Evolutionary conservation across 1,284 basidiomycete species (phyloP), one percentile per base, ranked within the genome.

Genomic region (Calocybe gambosa): DNA sequence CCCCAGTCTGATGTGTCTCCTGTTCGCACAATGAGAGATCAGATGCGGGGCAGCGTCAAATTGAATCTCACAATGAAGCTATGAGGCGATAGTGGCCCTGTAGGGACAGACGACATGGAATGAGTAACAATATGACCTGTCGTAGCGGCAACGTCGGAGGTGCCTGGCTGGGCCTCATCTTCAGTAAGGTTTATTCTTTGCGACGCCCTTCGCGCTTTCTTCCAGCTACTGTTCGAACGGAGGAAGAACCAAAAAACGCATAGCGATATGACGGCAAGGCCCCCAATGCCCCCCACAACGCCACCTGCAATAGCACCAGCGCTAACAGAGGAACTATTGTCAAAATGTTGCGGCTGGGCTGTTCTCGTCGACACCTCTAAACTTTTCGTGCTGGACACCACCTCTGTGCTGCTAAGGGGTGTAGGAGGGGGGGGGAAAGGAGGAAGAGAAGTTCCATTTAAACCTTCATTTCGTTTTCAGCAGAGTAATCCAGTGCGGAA

Each of bases 291-390:
- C 3, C 71, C 74, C 1, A 77, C 64, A 6, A 71, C 67, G 21
- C 73, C 73, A 5, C 73, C 73, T 18, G 70, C 70, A 29, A 77
- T 75, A 4, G 69, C 70, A 5, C 73, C 74, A n/a, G 69, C 61
- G 49, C 69, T 62, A 16, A 61, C 54, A 5, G 36, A 34, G 3
- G 31, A 34, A 19, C 18, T n/a, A 18, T n/a, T n/a, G 39, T 31
- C 26, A n/a, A 25, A 33, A 19, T 33, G 16, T 25, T 45, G 25
- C 13, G 43, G 20, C 19, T 21, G 39, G 23, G 43, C 8, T 25
- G 12, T 12, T 50, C 21, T 23, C 21, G 42, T 42, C 28, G 47
- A 34, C 3, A 13, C n/a, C 31, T 15, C 4, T 15, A 20, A 15
- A 4, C 13, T 20, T 36, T 18, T 28, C n/a, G 31, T 29, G 26